Evolutionary conservation across 1,139 yeast genomes (phyloP).

Genomic region (Pichia sp.): DNA sequence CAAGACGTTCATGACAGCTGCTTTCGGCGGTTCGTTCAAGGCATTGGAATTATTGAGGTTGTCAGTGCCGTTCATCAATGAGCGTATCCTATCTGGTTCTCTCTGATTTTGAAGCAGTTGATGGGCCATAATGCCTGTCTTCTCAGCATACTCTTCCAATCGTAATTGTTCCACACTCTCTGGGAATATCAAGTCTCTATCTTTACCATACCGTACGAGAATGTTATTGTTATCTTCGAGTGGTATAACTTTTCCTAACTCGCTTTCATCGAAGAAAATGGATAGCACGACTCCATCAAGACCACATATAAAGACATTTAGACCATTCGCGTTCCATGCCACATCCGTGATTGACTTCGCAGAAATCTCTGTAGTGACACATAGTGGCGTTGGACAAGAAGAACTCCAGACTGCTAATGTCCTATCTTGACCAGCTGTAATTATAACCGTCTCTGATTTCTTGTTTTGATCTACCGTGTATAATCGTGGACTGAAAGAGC

Average conservation of each 20-base stretch:
- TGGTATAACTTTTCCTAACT: slow-evolving; percentile 69
- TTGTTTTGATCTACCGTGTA: slow-evolving; percentile 32
- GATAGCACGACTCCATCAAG: slow-evolving; percentile 79
- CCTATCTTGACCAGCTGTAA: slow-evolving; percentile 77
- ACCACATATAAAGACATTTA: slow-evolving; percentile 63
- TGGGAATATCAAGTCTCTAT: slow-evolving; percentile 77
- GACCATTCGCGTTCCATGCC: slow-evolving; percentile 77
- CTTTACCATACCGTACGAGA: slow-evolving; percentile 80
- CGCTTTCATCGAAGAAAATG: slow-evolving; percentile 60
- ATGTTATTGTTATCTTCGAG: slow-evolving; percentile 59
- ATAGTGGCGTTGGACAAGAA: slow-evolving; percentile 49
- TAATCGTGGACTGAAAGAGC: slow-evolving; percentile 74
- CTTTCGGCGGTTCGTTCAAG: neutral
- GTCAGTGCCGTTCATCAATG: slow-evolving; percentile 29
- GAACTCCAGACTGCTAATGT: slow-evolving; percentile 70
- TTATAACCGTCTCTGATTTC: slow-evolving; percentile 41
- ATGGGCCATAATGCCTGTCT: slow-evolving; percentile 9
- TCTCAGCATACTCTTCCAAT: slow-evolving; percentile 54
- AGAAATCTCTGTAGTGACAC: slow-evolving; percentile 57
- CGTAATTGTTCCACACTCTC: slow-evolving; percentile 76
- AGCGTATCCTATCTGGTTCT: slow-evolving; percentile 30
- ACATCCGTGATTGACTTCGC: slow-evolving; percentile 64
- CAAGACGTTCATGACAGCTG: slow-evolving; percentile 20
- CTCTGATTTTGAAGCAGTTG: neutral
- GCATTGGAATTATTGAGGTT: neutral